These are phyloP conservation scores for Coemansia sp. DNA, from an alignment of 192 early-diverging fungal genomes.

Conservation along the genomic window DNA sequence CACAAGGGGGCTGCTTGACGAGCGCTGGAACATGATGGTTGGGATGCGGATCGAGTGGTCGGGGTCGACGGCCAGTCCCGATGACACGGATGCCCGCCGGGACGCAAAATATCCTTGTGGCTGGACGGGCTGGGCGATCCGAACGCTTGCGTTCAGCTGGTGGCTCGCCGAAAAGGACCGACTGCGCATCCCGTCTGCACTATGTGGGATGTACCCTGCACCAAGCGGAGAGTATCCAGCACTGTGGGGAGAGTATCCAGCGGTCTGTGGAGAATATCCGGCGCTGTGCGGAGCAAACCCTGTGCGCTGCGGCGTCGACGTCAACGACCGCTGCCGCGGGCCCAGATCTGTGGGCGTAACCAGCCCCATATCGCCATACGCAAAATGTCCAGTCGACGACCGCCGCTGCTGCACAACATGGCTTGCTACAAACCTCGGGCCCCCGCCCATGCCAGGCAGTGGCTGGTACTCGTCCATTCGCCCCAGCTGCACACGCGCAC, in stretches of 20 bases:
- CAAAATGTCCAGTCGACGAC: not conserved
- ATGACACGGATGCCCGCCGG: conserved; percentile 44
- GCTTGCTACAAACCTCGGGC: not conserved
- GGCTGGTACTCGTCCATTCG: conserved; percentile 8
- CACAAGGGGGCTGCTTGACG: not conserved
- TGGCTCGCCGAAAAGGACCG: conserved; percentile 38
- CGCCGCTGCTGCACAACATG: not conserved
- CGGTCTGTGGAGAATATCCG: conserved; percentile 5
- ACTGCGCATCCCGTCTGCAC: conserved; percentile 28
- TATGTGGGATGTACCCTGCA: conserved; percentile 12
- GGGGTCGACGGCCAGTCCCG: conserved; percentile 47
- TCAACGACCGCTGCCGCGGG: not conserved
- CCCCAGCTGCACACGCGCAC: conserved; percentile 32
- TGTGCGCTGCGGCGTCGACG: not conserved
- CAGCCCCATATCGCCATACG: not conserved
- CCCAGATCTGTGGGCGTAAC: not conserved
- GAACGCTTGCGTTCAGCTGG: conserved; percentile 41
- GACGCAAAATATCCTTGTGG: conserved; percentile 46
- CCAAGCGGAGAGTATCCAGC: no score
- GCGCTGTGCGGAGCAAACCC: not conserved
- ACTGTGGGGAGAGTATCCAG: no score
- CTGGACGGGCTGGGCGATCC: conserved; percentile 14
- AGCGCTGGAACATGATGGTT: conserved; percentile 43
- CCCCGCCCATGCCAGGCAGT: conserved; percentile 2
- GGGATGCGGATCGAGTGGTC: conserved; percentile 53